phyloP scores from a whole-genome alignment of 257 asterid species.

The Solanum ossicruentum region DNA sequence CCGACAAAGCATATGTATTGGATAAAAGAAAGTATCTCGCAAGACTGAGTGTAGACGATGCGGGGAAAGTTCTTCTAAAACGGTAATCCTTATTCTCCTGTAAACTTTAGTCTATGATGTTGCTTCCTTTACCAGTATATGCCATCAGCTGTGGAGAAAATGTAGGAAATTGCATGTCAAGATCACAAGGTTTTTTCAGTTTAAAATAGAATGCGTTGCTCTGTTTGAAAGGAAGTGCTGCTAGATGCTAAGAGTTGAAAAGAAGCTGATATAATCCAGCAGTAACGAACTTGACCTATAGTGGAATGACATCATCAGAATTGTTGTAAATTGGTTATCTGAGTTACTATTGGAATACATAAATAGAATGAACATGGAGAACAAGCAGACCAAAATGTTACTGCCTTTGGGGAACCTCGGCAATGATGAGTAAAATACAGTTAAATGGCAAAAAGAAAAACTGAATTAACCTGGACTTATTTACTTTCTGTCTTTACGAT shows the following conservation, averaged over 20 bases:
- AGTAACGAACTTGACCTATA: not conserved
- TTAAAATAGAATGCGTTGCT: not conserved
- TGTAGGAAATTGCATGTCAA: not conserved
- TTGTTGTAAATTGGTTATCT: not conserved
- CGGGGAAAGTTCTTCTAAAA: constrained; percentile 80
- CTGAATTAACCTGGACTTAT: not conserved
- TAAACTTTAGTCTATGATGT: not conserved
- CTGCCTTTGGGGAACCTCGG: not conserved
- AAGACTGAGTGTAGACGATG: constrained; percentile 84
- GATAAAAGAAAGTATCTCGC: constrained; percentile 87
- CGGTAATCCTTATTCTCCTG: constrained; percentile 41
- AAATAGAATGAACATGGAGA: not conserved
- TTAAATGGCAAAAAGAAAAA: not conserved
- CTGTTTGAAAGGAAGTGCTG: not conserved
- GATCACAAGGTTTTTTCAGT: not conserved
- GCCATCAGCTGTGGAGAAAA: not conserved
- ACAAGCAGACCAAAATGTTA: not conserved
- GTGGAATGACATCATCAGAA: not conserved
- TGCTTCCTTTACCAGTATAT: not conserved
- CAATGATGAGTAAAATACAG: not conserved
- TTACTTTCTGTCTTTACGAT: not conserved
- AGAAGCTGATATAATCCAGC: not conserved
- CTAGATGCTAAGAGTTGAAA: not conserved
- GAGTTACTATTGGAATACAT: not conserved
- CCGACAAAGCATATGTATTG: constrained; percentile 91